Evolutionary conservation across 2,329 filamentous ascomycete genomes (phyloP), one percentile per base, ranked within the genome.

Genomic region (Pochonia chlamydosporia): DNA sequence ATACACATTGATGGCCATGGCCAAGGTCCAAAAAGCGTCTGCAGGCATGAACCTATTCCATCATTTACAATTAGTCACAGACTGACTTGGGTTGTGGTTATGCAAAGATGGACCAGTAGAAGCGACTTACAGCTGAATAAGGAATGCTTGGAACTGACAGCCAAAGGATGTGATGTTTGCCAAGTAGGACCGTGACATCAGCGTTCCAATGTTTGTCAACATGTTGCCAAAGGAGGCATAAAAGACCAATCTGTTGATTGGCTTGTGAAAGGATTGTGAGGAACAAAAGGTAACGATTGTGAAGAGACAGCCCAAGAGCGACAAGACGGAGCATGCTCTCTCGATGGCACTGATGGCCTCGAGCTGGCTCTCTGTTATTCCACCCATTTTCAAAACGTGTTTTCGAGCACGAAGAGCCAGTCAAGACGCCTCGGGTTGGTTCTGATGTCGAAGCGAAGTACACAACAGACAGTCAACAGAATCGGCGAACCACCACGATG

Each of bases 241-340:
- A 63, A 95, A 92, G 9, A 92, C 83, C 0, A 95, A 74, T 16
- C 89, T 77, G 60, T 93, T 93, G 68, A 93, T 90, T n/a, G 88
- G 86, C 60, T 90, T 92, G 58, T 87, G 85, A 61, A 93, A 93
- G 5, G 76, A 75, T 14, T 73, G 75, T 26, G 84, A 87, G n/a
- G 66, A 64, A 25, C 78, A 67, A 59, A 91, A 93, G 3, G 86
- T 90, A 47, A 72, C 56, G 46, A 92, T 81, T 58, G 90, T 85
- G 61, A 91, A 81, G 26, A 83, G 56, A 37, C 83, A 87, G 48
- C 86, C 87, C 2, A 85, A 44, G 1, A 93, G 63, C 1, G 88
- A 92, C 37, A 91, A 65, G 7, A 82, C 74, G 0, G 87, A 91
- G 59, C 82, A 81, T 14, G 77, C 69, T 42, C 88, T 76, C 63